These are phyloP conservation scores for Pythium brachiatum DNA, from an alignment of 352 stramenopile species.

Conservation along the genomic window DNA sequence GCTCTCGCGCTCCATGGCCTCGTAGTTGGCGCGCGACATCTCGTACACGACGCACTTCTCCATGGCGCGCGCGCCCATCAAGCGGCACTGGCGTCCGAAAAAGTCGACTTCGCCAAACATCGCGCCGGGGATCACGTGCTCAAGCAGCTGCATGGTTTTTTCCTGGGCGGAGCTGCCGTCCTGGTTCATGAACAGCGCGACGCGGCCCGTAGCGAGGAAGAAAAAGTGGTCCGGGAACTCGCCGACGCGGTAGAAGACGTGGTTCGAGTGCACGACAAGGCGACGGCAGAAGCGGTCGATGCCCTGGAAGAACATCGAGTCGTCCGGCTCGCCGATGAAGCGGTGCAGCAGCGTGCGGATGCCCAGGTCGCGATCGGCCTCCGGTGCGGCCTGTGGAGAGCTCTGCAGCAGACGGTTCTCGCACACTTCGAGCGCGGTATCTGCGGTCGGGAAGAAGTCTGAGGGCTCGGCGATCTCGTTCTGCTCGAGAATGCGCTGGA, in stretches of 20 bases:
- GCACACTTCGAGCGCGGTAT: slow-evolving; percentile 74
- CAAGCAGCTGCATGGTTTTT: slow-evolving; percentile 51
- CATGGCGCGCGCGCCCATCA: slow-evolving; percentile 53
- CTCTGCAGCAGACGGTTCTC: slow-evolving; percentile 59
- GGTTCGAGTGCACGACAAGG: slow-evolving; percentile 45
- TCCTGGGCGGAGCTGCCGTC: slow-evolving; percentile 49
- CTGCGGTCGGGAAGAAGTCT: slow-evolving; percentile 67
- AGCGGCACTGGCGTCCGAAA: slow-evolving; percentile 66
- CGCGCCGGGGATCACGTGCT: slow-evolving; percentile 68
- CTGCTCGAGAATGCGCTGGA: slow-evolving; percentile 54
- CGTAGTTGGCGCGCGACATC: slow-evolving; percentile 62
- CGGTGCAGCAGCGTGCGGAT: slow-evolving; percentile 71
- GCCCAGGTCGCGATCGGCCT: slow-evolving; percentile 37
- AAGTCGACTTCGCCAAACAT: slow-evolving; percentile 90
- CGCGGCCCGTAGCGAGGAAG: slow-evolving; percentile 68
- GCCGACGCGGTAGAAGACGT: slow-evolving; percentile 74
- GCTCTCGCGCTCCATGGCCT: slow-evolving; percentile 52
- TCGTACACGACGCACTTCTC: slow-evolving; percentile 66
- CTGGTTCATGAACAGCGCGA: slow-evolving; percentile 77
- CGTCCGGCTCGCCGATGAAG: slow-evolving; percentile 76
- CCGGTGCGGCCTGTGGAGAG: slow-evolving; percentile 1
- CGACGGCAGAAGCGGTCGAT: slow-evolving; percentile 67
- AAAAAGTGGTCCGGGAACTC: slow-evolving; percentile 66
- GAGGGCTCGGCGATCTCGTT: slow-evolving; percentile 73
- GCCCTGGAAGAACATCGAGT: slow-evolving; percentile 59